A percentile compares a stretch with the other conserved stretches of the same genome.
Conservation (phyloP, 2,329 filamentous ascomycete genomes). For the Fusarium lateritium region DNA sequence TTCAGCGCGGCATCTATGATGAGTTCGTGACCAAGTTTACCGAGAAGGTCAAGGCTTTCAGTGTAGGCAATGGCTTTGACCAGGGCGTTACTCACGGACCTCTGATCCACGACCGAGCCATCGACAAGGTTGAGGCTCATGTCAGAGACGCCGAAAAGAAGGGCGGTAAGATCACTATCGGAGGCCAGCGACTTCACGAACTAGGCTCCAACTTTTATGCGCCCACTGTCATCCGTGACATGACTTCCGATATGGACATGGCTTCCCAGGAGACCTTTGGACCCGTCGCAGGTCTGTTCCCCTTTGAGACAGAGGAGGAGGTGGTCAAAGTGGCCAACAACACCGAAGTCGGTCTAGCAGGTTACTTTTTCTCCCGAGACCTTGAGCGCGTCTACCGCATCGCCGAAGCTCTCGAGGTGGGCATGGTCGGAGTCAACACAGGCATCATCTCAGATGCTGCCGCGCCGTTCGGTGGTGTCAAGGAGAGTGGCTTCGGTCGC, state of each 20-base stretch:
- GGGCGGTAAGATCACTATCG: conserved; percentile 81
- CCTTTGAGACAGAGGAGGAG: conserved; percentile 90
- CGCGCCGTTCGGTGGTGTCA: conserved; percentile 82
- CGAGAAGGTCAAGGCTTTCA: conserved; percentile 80
- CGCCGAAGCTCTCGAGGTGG: conserved; percentile 81
- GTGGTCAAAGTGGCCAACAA: conserved; percentile 87
- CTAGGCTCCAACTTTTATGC: conserved; percentile 90
- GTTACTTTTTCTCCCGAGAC: conserved; percentile 89
- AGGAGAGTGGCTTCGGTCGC: conserved; percentile 84
- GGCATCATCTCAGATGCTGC: conserved; percentile 74
- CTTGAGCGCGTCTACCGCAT: conserved; percentile 72
- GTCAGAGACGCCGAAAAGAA: conserved; percentile 84
- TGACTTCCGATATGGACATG: conserved; percentile 88
- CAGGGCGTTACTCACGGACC: conserved; percentile 83
- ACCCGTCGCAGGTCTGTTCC: conserved; percentile 90
- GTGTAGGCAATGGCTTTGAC: conserved; percentile 81
- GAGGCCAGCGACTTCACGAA: conserved; percentile 80
- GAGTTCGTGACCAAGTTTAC: conserved; percentile 78
- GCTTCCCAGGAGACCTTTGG: conserved; percentile 95
- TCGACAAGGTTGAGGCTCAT: conserved; percentile 84
- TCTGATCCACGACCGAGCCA: conserved; percentile 86
- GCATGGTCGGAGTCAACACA: conserved; percentile 90
- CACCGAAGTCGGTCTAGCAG: conserved; percentile 88
- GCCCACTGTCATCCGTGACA: conserved; percentile 89
- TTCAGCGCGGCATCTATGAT: conserved; percentile 85